Evolutionary conservation across 2,329 filamentous ascomycete genomes (phyloP).

Genomic region (Penicillium sp.): DNA sequence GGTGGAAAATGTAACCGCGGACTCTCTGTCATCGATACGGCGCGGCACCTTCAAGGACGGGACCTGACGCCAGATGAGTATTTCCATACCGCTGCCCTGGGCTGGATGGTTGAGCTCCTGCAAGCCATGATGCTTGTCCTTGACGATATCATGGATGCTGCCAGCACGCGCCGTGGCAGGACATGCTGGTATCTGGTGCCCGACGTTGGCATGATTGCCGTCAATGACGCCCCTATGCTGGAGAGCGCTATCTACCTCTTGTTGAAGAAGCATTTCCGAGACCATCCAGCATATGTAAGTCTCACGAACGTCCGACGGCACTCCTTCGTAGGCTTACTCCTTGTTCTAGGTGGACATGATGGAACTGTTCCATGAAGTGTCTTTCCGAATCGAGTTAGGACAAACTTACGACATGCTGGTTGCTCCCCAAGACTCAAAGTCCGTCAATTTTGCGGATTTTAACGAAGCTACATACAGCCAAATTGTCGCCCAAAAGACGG

Average conservation of each 20-base stretch:
- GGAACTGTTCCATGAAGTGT: constrained; percentile 82
- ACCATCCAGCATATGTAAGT: constrained; percentile 84
- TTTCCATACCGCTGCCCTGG: constrained; percentile 82
- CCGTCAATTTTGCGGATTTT: constrained; percentile 76
- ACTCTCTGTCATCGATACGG: constrained; percentile 93
- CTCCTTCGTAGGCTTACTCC: too few species aligned
- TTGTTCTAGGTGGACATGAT: constrained; percentile 34
- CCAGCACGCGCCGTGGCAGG: constrained; percentile 88
- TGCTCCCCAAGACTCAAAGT: constrained; percentile 67
- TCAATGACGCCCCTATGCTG: constrained; percentile 97
- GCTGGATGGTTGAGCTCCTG: constrained; percentile 96
- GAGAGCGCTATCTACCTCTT: constrained; percentile 86
- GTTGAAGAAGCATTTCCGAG: constrained; percentile 88
- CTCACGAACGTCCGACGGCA: constrained; percentile 65
- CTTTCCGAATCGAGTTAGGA: constrained; percentile 91
- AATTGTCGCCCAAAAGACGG: constrained; percentile 99
- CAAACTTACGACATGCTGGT: constrained; percentile 93
- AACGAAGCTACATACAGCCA: constrained; percentile 87
- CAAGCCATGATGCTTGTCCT: constrained; percentile 98
- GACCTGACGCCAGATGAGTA: constrained; percentile 79
- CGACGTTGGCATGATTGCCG: constrained; percentile 90
- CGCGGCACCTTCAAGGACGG: constrained; percentile 73
- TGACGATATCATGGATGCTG: constrained; percentile 97
- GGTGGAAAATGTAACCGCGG: constrained; percentile 97
- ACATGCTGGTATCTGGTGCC: constrained; percentile 95